Percentiles rank a stretch among this genome's conserved stretches.
Evolutionary conservation across 192 early-diverging fungal species (phyloP).

Genomic region (Mycoemilia scoparia): DNA sequence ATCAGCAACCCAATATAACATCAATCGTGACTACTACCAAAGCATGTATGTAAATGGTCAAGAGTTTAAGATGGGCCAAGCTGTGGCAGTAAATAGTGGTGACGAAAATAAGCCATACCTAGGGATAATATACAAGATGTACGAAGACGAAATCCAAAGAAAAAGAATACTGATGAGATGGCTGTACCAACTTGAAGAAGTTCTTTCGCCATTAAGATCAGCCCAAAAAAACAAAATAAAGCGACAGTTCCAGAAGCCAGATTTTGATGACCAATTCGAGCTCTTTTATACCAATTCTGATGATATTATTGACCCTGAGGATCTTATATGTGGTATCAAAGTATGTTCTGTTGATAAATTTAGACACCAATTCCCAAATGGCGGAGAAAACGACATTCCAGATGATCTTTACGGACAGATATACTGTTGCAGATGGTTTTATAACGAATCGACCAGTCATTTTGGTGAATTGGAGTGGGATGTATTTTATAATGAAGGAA

Average conservation of each 20-base stretch:
- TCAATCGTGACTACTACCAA: no score
- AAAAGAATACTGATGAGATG: slow-evolving; percentile 31
- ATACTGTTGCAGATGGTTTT: slow-evolving; percentile 18
- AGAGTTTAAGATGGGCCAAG: slow-evolving; percentile 23
- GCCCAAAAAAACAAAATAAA: slow-evolving; percentile 2
- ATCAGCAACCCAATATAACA: no score
- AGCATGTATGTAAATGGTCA: slow-evolving; percentile 24
- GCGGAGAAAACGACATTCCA: neutral
- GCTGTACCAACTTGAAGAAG: slow-evolving; percentile 30
- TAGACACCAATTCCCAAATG: neutral
- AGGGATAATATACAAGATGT: slow-evolving; percentile 33
- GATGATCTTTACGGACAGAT: neutral
- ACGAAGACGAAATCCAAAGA: slow-evolving; percentile 33
- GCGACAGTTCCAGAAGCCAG: slow-evolving; percentile 4
- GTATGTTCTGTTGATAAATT: slow-evolving; percentile 9
- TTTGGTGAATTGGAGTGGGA: slow-evolving; percentile 28
- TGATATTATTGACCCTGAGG: slow-evolving; percentile 21
- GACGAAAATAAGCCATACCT: slow-evolving; percentile 21
- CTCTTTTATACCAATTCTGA: slow-evolving; percentile 29
- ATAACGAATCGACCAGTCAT: slow-evolving; percentile 18
- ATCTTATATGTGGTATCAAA: slow-evolving; percentile 12
- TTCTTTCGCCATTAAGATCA: slow-evolving; percentile 17
- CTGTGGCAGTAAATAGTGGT: slow-evolving; percentile 14
- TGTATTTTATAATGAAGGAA: slow-evolving; percentile 6
- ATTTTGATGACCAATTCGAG: slow-evolving; percentile 2